Evolutionary conservation across 768 basidiomycete species (phyloP).

Genomic region (Auricularia auricula-judae): DNA sequence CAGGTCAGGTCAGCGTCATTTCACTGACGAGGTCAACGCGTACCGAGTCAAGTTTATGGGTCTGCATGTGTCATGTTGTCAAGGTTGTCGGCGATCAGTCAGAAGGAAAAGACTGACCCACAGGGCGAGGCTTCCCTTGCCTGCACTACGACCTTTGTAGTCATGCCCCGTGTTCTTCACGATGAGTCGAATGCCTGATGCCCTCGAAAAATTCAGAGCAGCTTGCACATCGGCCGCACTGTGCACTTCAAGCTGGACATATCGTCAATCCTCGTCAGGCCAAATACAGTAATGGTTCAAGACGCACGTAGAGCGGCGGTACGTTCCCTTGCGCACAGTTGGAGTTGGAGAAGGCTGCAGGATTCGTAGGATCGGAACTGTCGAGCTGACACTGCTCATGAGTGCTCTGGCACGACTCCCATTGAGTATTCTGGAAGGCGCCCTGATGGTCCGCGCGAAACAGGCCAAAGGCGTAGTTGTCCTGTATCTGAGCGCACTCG

Average conservation of each 20-base stretch:
- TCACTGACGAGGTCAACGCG: too few species aligned
- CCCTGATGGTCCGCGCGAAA: background rate
- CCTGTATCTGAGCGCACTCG: background rate
- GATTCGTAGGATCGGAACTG: slow-evolving; percentile 1
- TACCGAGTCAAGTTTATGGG: too few species aligned
- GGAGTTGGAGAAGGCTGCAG: background rate
- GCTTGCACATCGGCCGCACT: background rate
- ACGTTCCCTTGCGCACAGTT: too few species aligned
- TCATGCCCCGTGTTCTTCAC: slow-evolving; percentile 7
- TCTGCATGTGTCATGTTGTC: too few species aligned
- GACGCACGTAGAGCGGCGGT: too few species aligned
- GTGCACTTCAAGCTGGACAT: slow-evolving; percentile 1
- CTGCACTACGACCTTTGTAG: slow-evolving; percentile 2
- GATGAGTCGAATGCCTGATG: background rate
- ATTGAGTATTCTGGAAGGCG: slow-evolving; percentile 2
- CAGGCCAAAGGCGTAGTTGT: background rate
- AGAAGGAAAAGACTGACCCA: background rate
- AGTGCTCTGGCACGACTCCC: slow-evolving; percentile 2
- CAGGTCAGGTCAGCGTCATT: too few species aligned
- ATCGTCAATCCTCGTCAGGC: background rate
- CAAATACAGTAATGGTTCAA: too few species aligned
- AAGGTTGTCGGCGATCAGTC: too few species aligned
- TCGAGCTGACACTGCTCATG: background rate
- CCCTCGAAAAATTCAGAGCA: background rate
- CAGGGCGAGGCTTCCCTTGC: background rate